Evolutionary conservation across 768 basidiomycete genomes (phyloP), one percentile per base, ranked within the genome.

Genomic region (Rhizopogon roseolus): DNA sequence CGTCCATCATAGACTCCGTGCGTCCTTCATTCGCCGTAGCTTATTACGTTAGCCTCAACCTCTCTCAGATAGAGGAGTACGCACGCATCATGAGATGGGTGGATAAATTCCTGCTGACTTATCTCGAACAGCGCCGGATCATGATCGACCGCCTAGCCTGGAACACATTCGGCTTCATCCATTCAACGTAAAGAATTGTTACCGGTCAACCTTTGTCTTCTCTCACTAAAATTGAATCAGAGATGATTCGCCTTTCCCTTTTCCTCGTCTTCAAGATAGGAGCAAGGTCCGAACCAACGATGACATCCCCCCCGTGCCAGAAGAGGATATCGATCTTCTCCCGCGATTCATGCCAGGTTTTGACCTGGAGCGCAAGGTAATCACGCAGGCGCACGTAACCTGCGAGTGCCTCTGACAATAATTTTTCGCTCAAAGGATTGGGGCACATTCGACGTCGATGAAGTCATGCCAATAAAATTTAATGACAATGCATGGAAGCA

Each of bases 401-500:
- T 8, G 22, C 22, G 45, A 34, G 32, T 14, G 22, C 8, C 32
- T 46, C 45, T 46, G 45, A 46, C 22, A 34, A 8, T 22, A 8
- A 8, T 34, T 16, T 16, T 16, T n/a, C 28, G 8, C 14, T 34
- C 17, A 17, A 46, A 46, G 45, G 14, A 29, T 6, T 46, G 45
- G 45, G 13, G 32, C 13, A 14, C 34, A 34, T 46, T 46, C 6
- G 45, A 34, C 4, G 32, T 51, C 13, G 50, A 51, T 32, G 39
- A 44, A 28, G 16, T 51, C 11, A 40, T 17, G 43, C 14, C 39
- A 29, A 45, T 51, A 43, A 43, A 19, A 14, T 51, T 48, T 43
- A 45, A 51, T 29, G 50, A 51, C n/a, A 43, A 32, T 28, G 50
- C 50, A 5, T 51, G 50, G 50, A 16, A 51, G 32, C 50, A 51